These are phyloP conservation scores for Przewalskia tangutica DNA, from an alignment of 257 asterid species.

Conservation along the genomic window DNA sequence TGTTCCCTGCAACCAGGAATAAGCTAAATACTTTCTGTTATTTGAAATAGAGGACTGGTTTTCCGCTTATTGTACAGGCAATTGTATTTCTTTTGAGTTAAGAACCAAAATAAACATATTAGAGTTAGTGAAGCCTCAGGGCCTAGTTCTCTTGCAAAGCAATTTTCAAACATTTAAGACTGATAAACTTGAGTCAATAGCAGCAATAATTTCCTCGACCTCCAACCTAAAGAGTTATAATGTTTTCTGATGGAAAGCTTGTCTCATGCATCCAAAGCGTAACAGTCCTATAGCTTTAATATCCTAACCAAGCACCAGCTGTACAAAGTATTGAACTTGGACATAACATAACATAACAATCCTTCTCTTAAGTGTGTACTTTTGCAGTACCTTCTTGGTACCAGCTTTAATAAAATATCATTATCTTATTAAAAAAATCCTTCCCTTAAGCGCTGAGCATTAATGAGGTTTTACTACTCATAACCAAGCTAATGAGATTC, in stretches of 20 bases:
- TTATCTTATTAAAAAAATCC: neutral
- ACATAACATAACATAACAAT: neutral
- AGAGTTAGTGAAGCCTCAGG: neutral
- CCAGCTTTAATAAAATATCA: neutral
- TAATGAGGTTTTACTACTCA: neutral
- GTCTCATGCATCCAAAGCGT: neutral
- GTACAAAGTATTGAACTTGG: neutral
- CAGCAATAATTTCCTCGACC: neutral
- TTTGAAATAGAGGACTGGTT: neutral
- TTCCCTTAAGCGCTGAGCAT: neutral
- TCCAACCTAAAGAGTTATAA: neutral
- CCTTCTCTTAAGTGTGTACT: neutral
- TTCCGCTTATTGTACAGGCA: neutral
- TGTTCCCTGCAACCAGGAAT: too few relatives aligned
- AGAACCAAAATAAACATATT: neutral
- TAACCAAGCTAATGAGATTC: neutral
- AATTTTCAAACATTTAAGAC: neutral
- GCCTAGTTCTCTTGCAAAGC: neutral
- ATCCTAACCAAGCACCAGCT: neutral
- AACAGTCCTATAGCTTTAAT: neutral
- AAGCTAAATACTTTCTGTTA: too few relatives aligned
- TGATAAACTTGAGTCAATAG: neutral
- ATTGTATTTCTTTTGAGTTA: neutral
- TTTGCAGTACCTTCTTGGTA: neutral
- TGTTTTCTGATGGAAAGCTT: neutral